phyloP scores from a whole-genome alignment of 2,329 filamentous ascomycete genomes.

The Tolypocladium tundrense region DNA sequence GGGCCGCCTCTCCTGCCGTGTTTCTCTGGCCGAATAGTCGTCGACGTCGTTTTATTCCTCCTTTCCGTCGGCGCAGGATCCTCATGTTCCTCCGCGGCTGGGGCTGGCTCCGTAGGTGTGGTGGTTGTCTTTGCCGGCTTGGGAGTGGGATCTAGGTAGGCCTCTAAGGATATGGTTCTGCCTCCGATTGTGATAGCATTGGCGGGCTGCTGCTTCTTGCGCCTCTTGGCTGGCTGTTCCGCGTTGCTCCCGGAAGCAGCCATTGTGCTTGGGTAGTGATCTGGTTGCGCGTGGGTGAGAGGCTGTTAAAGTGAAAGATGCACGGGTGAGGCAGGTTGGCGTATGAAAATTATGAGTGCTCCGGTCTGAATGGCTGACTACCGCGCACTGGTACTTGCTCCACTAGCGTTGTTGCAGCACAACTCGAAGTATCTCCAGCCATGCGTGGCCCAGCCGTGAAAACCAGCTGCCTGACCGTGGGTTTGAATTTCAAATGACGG shows the following conservation, averaged over 20 bases:
- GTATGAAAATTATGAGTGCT: neutral
- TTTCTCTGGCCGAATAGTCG: neutral
- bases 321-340: neutral
- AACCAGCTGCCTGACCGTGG: neutral
- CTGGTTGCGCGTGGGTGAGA: neutral
- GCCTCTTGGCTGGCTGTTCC: slow-evolving; percentile 24
- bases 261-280: neutral
- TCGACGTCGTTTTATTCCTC: neutral
- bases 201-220: slow-evolving; percentile 19
- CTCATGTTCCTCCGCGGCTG: slow-evolving; percentile 1
- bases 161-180: slow-evolving; percentile 38
- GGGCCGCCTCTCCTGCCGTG: slow-evolving; percentile 3
- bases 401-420: neutral
- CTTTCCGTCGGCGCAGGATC: neutral
- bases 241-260: neutral
- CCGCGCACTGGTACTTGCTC: neutral
- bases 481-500: neutral
- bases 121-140: slow-evolving; percentile 11
- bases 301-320: neutral
- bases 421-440: neutral
- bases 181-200: slow-evolving; percentile 35
- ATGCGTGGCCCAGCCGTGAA: neutral
- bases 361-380: neutral
- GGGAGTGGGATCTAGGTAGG: slow-evolving; percentile 32
- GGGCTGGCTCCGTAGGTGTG: neutral